phyloP scores from a whole-genome alignment of 305 asterid species.

The Solanum hybrid region DNA sequence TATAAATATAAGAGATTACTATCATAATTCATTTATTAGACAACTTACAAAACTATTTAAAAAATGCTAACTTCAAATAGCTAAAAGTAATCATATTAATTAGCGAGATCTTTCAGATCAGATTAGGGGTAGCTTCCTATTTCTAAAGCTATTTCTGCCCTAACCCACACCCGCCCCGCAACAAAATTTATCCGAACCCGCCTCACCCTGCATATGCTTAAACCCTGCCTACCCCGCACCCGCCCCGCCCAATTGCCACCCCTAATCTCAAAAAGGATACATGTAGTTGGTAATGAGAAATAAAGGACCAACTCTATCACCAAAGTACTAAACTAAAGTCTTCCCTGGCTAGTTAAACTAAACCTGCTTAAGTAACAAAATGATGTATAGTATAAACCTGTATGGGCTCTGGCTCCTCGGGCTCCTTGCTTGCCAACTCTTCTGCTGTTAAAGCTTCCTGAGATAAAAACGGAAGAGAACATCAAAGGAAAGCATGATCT shows the following conservation, averaged over 20 bases:
- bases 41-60: not conserved
- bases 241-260: not conserved
- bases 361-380: not conserved
- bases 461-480: not conserved
- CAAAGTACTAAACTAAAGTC: not conserved
- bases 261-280: not conserved
- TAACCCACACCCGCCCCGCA: not conserved
- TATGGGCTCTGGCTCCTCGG: slow-evolving; percentile 13
- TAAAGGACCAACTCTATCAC: not conserved
- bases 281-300: not conserved
- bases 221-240: not conserved
- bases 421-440: slow-evolving; percentile 15
- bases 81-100: not conserved
- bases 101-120: not conserved
- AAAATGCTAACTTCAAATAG: not conserved
- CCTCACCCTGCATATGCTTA: not conserved
- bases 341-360: not conserved
- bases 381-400: slow-evolving; percentile 6
- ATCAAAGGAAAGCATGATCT: not conserved
- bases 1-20: not conserved
- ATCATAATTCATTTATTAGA: not conserved
- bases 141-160: not conserved
- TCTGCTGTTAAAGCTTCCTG: slow-evolving; percentile 15
- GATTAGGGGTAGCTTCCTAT: not conserved
- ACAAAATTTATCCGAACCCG: not conserved